Conservation (phyloP, 2,329 filamentous ascomycete species). For the Penicillium sp. region DNA sequence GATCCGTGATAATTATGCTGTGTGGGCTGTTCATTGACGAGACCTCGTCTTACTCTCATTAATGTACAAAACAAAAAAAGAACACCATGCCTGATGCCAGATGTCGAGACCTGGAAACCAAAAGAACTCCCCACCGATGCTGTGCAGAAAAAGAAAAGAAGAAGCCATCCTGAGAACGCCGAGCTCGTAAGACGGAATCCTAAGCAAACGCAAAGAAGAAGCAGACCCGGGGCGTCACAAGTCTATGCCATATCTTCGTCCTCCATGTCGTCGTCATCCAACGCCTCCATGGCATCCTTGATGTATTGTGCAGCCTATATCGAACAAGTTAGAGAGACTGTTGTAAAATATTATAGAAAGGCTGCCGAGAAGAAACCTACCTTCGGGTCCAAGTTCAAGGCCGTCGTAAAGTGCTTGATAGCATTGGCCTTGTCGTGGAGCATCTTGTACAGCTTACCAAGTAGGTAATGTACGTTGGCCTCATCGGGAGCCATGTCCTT, state of each 20-base stretch:
- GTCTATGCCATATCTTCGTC: constrained; percentile 53
- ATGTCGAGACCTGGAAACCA: constrained; percentile 25
- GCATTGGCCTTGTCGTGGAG: constrained; percentile 68
- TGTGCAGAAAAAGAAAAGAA: constrained; percentile 15
- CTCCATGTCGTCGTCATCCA: constrained; percentile 73
- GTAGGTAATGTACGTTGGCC: constrained; percentile 91
- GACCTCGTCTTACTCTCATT: constrained; percentile 28
- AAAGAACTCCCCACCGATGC: constrained; percentile 29
- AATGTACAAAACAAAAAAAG: constrained; percentile 46
- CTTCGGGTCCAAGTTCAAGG: constrained; percentile 94
- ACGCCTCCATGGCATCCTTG: constrained; percentile 92
- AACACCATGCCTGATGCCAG: constrained; percentile 34
- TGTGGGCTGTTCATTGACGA: constrained; percentile 12
- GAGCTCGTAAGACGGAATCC: constrained; percentile 18
- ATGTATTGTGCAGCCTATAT: constrained; percentile 84
- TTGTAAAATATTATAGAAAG: not conserved
- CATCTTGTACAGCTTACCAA: constrained; percentile 70
- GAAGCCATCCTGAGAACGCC: constrained; percentile 22
- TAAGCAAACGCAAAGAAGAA: constrained; percentile 17
- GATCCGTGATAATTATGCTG: constrained; percentile 19
- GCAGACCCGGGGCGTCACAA: constrained; percentile 24
- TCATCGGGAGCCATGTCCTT: constrained; percentile 93
- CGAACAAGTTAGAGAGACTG: constrained; percentile 13
- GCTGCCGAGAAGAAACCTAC: constrained; percentile 53
- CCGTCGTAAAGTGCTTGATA: constrained; percentile 93